These are phyloP conservation scores for Xylariaceae sp. DNA, from an alignment of 2,329 filamentous ascomycete species.

Conservation along the genomic window DNA sequence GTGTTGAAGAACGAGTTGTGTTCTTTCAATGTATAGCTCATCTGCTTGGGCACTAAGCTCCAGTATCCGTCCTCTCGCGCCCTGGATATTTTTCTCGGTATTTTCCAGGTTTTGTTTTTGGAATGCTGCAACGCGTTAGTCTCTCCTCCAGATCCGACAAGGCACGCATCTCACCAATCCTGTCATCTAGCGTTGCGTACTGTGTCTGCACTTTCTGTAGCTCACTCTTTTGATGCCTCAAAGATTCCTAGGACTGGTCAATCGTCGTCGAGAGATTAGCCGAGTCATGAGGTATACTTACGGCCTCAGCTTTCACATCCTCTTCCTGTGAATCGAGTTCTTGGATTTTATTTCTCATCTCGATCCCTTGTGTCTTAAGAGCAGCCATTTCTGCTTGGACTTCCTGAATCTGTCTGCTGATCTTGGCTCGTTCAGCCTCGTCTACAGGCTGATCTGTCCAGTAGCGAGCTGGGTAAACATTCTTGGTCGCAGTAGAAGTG, in stretches of 20 bases:
- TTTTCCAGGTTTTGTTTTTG: slow-evolving; percentile 34
- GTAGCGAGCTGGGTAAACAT: slow-evolving; percentile 56
- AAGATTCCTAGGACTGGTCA: slow-evolving; percentile 34
- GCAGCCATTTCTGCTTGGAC: slow-evolving; percentile 32
- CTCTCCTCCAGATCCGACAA: neutral
- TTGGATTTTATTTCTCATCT: slow-evolving; percentile 35
- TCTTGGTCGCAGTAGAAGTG: slow-evolving; percentile 63
- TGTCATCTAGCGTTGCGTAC: slow-evolving; percentile 65
- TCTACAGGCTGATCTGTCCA: slow-evolving; percentile 81
- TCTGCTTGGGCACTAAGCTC: slow-evolving; percentile 54
- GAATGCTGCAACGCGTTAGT: slow-evolving; percentile 27
- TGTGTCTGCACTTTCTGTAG: slow-evolving; percentile 63
- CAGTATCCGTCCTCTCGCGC: slow-evolving; percentile 41
- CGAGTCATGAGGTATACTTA: slow-evolving; percentile 25
- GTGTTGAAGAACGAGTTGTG: slow-evolving; percentile 47
- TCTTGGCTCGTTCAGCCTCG: slow-evolving; percentile 55
- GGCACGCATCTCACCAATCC: slow-evolving; percentile 54
- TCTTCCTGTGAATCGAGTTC: slow-evolving; percentile 38
- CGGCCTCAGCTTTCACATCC: slow-evolving; percentile 43
- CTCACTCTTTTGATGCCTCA: slow-evolving; percentile 61
- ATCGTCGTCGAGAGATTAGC: slow-evolving; percentile 20
- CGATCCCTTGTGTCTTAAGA: slow-evolving; percentile 32
- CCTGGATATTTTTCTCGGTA: slow-evolving; percentile 29
- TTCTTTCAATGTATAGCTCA: slow-evolving; percentile 51
- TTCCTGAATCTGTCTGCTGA: slow-evolving; percentile 52